Evolutionary conservation across 768 basidiomycete genomes (phyloP), one percentile per base, ranked within the genome.

Genomic region (Tephrocybe sp.): DNA sequence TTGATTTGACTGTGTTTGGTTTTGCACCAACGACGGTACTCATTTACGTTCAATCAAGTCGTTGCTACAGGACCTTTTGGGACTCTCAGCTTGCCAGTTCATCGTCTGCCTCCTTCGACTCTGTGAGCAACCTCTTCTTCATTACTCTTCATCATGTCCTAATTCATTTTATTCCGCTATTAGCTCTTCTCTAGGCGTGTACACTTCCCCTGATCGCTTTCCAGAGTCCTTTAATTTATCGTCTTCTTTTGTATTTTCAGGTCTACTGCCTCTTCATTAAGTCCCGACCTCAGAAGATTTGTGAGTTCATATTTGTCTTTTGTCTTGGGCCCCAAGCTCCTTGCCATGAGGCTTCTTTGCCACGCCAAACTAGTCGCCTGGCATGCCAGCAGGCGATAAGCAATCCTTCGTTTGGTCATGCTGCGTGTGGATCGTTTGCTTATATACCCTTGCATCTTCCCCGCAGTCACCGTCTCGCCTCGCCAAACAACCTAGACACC

Each of bases 331-430:
- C 45, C 30, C 48, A 45, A 45, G 39, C 44, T 61, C 64, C 63
- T 58, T 62, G 66, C 74, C 73, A 73, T 69, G 72, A 72, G 72
- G 72, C 65, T 53, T 59, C 55, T 65, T 68, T 74, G 67, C 67
- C 69, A 70, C 65, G 71, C 68, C 63, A 56, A 58, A 60, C 50
- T 52, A 23, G 45, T 56, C 45, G 63, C 60, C 58, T 59, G 47
- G 44, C 41, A 45, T 53, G 55, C 52, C 59, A 54, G 60, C 61
- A 57, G 62, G 65, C 65, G 63, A 66, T 65, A 64, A 61, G 54
- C 35, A 48, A 46, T 35, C 40, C 26, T 43, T 54, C 48, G 51
- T 53, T 53, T 47, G 33, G 39, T 35, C 39, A 32, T 54, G 52
- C 42, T 50, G 35, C 45, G 31, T 51, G 41, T 55, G 54, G 50